Evolutionary conservation across 140 eudicot species (phyloP).

Genomic region (Anethum foeniculum): DNA sequence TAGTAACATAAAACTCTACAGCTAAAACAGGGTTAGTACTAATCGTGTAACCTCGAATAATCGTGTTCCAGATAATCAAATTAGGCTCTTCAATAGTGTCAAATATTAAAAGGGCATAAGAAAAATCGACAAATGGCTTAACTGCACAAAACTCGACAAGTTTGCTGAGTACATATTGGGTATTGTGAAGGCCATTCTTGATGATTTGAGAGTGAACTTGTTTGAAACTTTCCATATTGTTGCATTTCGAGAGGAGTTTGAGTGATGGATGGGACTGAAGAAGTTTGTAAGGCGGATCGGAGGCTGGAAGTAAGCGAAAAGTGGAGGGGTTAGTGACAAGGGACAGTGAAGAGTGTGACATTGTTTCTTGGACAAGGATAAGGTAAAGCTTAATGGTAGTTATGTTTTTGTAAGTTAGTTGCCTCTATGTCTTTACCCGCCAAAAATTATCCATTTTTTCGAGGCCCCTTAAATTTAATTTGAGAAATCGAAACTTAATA

Average conservation of each 20-base stretch:
- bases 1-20: constrained; percentile 27
- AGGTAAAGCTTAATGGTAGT: neutral
- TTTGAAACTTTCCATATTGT: constrained; percentile 25
- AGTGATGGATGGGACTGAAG: constrained; percentile 44
- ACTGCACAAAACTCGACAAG: constrained; percentile 47
- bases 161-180: constrained; percentile 44
- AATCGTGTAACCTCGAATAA: constrained; percentile 44
- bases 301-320: constrained; percentile 21
- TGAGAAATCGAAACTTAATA: neutral
- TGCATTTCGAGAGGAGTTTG: constrained; percentile 54
- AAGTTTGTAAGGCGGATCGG: constrained; percentile 34
- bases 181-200: constrained; percentile 50
- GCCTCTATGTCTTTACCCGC: constrained; percentile 1
- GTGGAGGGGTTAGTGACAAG: constrained; percentile 20
- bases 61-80: constrained; percentile 44
- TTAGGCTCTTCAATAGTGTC: constrained; percentile 37
- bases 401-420: neutral
- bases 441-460: neutral
- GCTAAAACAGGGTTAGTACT: constrained; percentile 32
- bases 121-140: constrained; percentile 33
- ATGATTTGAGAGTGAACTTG: constrained; percentile 56
- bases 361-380: constrained; percentile 1
- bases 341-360: constrained; percentile 6
- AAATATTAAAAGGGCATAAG: constrained; percentile 44
- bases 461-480: neutral